Evolutionary conservation across 192 early-diverging fungal species (phyloP), one percentile per base, ranked within the genome.

Genomic region (Jimgerdemannia lactiflua): DNA sequence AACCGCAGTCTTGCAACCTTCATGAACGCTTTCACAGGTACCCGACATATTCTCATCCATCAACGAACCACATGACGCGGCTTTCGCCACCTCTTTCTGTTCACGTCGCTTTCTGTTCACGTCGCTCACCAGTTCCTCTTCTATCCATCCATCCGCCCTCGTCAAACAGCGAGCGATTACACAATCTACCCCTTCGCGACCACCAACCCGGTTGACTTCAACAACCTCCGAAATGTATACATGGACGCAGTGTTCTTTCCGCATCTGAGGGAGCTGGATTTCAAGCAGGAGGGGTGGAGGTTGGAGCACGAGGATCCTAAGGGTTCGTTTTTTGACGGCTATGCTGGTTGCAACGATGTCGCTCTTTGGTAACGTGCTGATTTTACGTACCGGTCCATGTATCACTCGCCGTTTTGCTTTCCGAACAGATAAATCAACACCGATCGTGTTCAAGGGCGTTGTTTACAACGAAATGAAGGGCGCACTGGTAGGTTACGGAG

Each of bases 381-480:
- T 59, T 10, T 59, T 59, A 6, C 29, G 29, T 29, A 29, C 29
- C 29, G 29, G 29, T 29, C 29, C 29, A 29, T 29, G 29, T 29
- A 29, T 29, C 29, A 29, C 29, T 29, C 29, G 29, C 1, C 29
- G 29, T 29, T 29, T 29, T 29, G 29, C 49, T 59, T 59, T 6
- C 8, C 49, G 14, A 59, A 69, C 78, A 86, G 91, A 94, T 81
- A 75, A 84, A 6, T 59, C 79, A 4, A 85, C 92, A 4, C 92
- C 93, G 20, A 85, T 95, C 44, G 84, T 93, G 54, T 93, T 99
- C 80, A 98, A 98, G 76, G 97, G 97, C 68, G 93, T 99, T 39
- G 97, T 99, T 29, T 99, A 96, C 78, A 99, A 99, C 79, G 97
- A 99, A 75, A 99, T 99, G 97, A 99, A 99, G 84, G 97, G 97